These are phyloP conservation scores for Plectranthus barbatus DNA, from an alignment of 257 asterid species.

Conservation along the genomic window DNA sequence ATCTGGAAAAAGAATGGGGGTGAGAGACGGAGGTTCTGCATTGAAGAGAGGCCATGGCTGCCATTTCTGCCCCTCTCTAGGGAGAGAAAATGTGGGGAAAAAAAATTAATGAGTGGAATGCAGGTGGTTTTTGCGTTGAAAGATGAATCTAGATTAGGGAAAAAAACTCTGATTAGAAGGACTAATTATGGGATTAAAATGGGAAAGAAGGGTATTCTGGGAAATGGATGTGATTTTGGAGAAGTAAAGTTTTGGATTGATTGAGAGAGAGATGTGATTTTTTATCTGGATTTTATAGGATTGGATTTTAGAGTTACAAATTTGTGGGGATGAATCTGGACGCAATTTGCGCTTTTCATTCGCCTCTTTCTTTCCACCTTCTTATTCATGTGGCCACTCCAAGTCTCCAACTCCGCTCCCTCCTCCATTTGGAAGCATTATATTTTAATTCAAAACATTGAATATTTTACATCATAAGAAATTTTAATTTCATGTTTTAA, in stretches of 20 bases:
- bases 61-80: constrained; percentile 23
- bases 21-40: constrained; percentile 29
- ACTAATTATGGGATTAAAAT: neutral
- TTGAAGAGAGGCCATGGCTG: constrained; percentile 65
- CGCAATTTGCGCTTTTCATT: neutral
- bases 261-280: neutral
- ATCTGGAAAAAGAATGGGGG: constrained; percentile 22
- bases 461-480: no score
- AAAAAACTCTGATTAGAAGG: neutral
- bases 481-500: no score
- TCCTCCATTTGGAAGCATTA: no score
- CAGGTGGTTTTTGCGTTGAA: neutral
- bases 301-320: neutral
- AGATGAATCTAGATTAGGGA: neutral
- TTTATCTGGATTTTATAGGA: constrained; percentile 7
- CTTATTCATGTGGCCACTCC: neutral
- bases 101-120: no score
- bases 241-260: neutral
- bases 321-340: constrained; percentile 18
- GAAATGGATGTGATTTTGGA: neutral
- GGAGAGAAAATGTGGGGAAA: neutral
- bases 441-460: no score
- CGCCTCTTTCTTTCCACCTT: neutral
- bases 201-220: neutral
- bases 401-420: no score